Evolutionary conservation across 176 grass and related monocot species (phyloP), one percentile per base, ranked within the genome.

Genomic region (Chrysopogon serrulatus): DNA sequence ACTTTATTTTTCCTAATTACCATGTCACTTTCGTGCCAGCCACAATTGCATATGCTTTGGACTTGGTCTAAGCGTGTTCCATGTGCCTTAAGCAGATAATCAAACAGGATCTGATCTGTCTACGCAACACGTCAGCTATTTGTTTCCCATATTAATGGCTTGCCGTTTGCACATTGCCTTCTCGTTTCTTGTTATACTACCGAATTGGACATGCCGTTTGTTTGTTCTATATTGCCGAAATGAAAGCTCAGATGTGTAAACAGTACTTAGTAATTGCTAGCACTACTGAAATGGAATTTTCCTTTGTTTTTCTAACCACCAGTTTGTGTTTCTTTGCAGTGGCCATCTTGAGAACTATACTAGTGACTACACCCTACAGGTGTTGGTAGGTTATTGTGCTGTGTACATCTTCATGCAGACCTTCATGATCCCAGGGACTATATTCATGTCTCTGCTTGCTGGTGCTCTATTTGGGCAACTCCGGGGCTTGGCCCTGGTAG

Each of bases 361-460:
- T 71, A 96, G 87, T 90, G 96, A 99, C 53, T 99, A 96, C 89
- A 99, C 96, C 62, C 40, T 94, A 60, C 96, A 99, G 86, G 96
- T 99, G 74, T 86, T 99, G 57, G 83, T 96, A 70, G 91, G 96
- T 63, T 99, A 99, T 67, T 96, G 93, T 54, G 78, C 84, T 19
- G 93, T 99, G 35, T 99, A 99, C 86, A 92, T 99, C 70, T 99
- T 96, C 89, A 99, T 99, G 96, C 96, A 99, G 89, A 99, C 96
- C 69, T 99, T 99, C 83, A 95, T 95, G 93, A 95, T 95, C 64
- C 93, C 96, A 23, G 96, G 96, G 74, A 99, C 96, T 57, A 99
- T 99, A 79, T 99, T 99, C 80, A 94, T 99, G 93, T 96, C 96
- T 54, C 49, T 99, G n/a, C 93, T 99, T 60, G 96, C 96, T 7